Evolutionary conservation across 2,329 filamentous ascomycete species (phyloP), one percentile per base, ranked within the genome.

Genomic region (Diplodia corticola): DNA sequence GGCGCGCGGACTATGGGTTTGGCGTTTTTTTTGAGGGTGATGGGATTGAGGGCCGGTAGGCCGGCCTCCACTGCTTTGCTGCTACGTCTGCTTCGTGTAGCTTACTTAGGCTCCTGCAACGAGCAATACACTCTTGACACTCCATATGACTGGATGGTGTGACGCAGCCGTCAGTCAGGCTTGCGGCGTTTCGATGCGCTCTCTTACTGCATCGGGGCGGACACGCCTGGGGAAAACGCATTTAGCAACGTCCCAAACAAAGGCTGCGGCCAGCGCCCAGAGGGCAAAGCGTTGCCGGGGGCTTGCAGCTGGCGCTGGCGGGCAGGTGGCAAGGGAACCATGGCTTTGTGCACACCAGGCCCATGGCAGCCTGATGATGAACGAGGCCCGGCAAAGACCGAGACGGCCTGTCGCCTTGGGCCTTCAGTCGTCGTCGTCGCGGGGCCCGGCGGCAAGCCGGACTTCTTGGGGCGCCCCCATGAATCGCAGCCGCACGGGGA

Each of bases 21-120:
- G 64, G 64, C 64, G 64, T 65, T 65, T 54, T 57, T 28, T 54
- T 57, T 28, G 37, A n/a, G 48, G 26, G 54, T 33, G 55, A 66
- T 51, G 63, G 50, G 33, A 53, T 57, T n/a, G 63, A 55, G 50
- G 24, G 63, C 63, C 35, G 63, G 55, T 17, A n/a, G 44, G 33
- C 61, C 48, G 57, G 49, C 49, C 35, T 53, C 53, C 24, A 33
- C 26, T 50, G 53, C 53, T 65, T 60, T 61, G 40, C 40, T 61
- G 57, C 44, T 53, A 28, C 53, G 53, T 65, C 54, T 65, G 44
- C 22, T 65, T 65, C 64, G 28, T 65, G 64, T 65, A 65, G 53
- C 33, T 57, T 59, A 65, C 53, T 51, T 65, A 55, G 53, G 64
- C 53, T 61, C 57, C 22, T 44, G 57, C 57, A 61, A 61, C 44